Conservation (phyloP, 352 stramenopile species). For the Phytophthora litchii region DNA sequence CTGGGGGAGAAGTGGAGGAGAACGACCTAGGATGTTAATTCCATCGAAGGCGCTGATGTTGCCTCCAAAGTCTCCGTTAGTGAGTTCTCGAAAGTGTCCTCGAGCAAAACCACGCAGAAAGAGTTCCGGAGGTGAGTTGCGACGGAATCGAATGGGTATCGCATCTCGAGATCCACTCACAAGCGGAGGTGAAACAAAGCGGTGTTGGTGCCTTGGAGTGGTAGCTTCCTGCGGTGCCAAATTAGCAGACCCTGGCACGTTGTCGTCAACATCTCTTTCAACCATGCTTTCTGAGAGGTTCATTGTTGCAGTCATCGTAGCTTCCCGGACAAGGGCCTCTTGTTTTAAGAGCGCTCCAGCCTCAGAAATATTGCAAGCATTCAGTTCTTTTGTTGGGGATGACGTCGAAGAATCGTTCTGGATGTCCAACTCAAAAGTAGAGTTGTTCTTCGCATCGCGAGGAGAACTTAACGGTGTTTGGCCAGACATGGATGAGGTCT, state of each 20-base stretch:
- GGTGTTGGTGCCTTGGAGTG: slow-evolving; percentile 19
- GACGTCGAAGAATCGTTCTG: slow-evolving; percentile 12
- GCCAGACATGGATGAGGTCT: slow-evolving; percentile 55
- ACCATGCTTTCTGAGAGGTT: not conserved
- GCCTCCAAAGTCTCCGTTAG: slow-evolving; percentile 16
- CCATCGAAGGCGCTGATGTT: slow-evolving; percentile 20
- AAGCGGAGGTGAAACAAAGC: slow-evolving; percentile 63
- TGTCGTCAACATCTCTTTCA: not conserved
- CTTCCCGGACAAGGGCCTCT: slow-evolving; percentile 31
- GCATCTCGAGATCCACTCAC: slow-evolving; percentile 44
- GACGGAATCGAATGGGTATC: slow-evolving; percentile 47
- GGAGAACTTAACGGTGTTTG: slow-evolving; percentile 60
- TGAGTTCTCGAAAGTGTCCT: slow-evolving; percentile 31
- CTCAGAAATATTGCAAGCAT: slow-evolving; percentile 28
- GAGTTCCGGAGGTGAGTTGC: slow-evolving; percentile 71
- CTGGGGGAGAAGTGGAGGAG: slow-evolving; percentile 36
- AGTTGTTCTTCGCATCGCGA: slow-evolving; percentile 29
- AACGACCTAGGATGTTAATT: slow-evolving; percentile 49
- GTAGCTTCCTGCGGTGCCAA: slow-evolving; percentile 13
- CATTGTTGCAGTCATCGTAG: slow-evolving; percentile 25
- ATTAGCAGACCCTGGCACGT: not conserved
- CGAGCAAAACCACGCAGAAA: slow-evolving; percentile 61
- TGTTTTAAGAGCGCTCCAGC: slow-evolving; percentile 25
- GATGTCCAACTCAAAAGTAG: slow-evolving; percentile 19
- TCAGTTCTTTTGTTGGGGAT: slow-evolving; percentile 20